phyloP scores from a whole-genome alignment of 2,329 filamentous ascomycete genomes.

The Bretziella fagacearum region DNA sequence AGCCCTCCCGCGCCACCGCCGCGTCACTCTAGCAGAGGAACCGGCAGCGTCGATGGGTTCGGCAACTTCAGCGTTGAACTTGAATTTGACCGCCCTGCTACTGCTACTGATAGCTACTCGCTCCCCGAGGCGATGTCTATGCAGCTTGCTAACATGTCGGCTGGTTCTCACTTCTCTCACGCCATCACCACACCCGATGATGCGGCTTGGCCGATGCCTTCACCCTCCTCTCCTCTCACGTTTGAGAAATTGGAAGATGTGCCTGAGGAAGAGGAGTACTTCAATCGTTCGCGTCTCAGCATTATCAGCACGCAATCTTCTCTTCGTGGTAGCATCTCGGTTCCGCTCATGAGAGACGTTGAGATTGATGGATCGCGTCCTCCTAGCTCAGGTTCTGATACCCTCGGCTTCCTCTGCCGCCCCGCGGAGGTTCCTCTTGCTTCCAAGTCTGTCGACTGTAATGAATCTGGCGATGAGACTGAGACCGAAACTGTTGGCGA shows the following conservation, averaged over 20 bases:
- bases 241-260: constrained; percentile 38
- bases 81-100: constrained; percentile 28
- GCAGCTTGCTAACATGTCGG: constrained; percentile 16
- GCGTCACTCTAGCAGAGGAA: constrained; percentile 38
- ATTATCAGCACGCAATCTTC: constrained; percentile 33
- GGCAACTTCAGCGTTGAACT: constrained; percentile 21
- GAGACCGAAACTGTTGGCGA: constrained; percentile 18
- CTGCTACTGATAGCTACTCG: constrained; percentile 27
- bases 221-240: constrained; percentile 20
- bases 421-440: constrained; percentile 20
- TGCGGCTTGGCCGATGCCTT: constrained; percentile 29
- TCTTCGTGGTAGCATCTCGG: constrained; percentile 37
- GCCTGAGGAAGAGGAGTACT: constrained; percentile 44
- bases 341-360: constrained; percentile 25
- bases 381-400: constrained; percentile 35
- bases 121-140: constrained; percentile 27
- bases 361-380: constrained; percentile 28
- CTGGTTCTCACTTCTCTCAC: constrained; percentile 24
- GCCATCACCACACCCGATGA: constrained; percentile 28
- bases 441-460: constrained; percentile 19
- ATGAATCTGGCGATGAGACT: constrained; percentile 17
- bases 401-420: constrained; percentile 24
- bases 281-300: constrained; percentile 27
- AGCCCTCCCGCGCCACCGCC: constrained; percentile 31
- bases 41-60: constrained; percentile 26